These are phyloP conservation scores for Pisolithus microcarpus DNA, from an alignment of 768 basidiomycete species.

Conservation along the genomic window DNA sequence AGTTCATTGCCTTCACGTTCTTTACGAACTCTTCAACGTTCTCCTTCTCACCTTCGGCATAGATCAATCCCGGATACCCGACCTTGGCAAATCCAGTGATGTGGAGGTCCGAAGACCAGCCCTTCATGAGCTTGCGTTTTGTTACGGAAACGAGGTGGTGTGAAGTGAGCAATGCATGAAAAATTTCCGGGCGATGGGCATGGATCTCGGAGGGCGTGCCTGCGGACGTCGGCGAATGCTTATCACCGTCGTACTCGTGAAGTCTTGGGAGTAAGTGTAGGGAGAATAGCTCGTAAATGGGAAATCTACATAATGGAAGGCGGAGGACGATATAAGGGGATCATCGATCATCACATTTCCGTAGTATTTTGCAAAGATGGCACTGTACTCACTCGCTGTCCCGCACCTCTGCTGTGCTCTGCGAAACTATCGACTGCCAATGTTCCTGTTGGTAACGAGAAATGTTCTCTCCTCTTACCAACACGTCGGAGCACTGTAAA, in stretches of 20 bases:
- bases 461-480: slow-evolving; percentile 42
- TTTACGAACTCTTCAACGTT: slow-evolving; percentile 56
- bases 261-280: slow-evolving; percentile 51
- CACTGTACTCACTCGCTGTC: slow-evolving; percentile 22
- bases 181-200: slow-evolving; percentile 12
- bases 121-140: slow-evolving; percentile 51
- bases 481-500: slow-evolving; percentile 17
- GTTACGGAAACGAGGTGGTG: slow-evolving; percentile 63
- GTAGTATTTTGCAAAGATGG: not conserved
- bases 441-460: slow-evolving; percentile 41
- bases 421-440: slow-evolving; percentile 38
- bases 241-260: slow-evolving; percentile 30
- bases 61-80: slow-evolving; percentile 71
- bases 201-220: not conserved
- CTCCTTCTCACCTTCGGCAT: slow-evolving; percentile 48
- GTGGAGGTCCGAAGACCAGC: slow-evolving; percentile 48
- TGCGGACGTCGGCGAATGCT: not conserved
- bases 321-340: not conserved
- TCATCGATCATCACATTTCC: not conserved
- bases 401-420: slow-evolving; percentile 30
- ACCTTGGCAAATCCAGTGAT: slow-evolving; percentile 66
- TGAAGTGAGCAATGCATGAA: slow-evolving; percentile 64
- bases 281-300: slow-evolving; percentile 52
- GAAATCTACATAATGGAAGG: slow-evolving; percentile 38
- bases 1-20: slow-evolving; percentile 70